Evolutionary conservation across 176 grass and related monocot species (phyloP), one percentile per base, ranked within the genome.

Genomic region (Triticum dicoccoides): DNA sequence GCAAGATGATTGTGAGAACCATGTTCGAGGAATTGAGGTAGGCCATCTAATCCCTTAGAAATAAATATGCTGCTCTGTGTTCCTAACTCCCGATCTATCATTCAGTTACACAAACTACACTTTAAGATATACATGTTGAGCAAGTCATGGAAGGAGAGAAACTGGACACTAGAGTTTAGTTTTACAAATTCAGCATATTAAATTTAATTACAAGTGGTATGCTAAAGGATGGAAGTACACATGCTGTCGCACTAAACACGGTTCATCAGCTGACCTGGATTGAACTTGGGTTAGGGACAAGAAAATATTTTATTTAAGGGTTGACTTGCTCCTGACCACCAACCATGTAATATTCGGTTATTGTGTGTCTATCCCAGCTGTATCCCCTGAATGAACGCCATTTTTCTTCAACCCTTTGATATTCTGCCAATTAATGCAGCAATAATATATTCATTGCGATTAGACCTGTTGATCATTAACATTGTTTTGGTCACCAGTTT

Each of bases 21-120:
- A 33, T 89, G 90, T 89, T 59, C 87, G 65, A 79, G 97, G 94
- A 88, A 91, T 93, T 81, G 97, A 99, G 94, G 97, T 99, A 91
- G 37, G 38, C 18, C 33, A 72, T 15, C 49, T n/a, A 83, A 65
- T 80, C 49, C 18, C 49, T 18, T 25, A 41, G 12, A 81, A 64
- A 27, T 38, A 51, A 77, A 77, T 54, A 87, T 76, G 69, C 59
- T 84, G 11, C 4, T 21, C 42, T 79, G 41, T 30, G 73, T 49
- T 45, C 44, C 45, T 52, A 32, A 59, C 18, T 21, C 56, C 56
- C 7, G 56, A 59, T 63, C 4, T 39, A 52, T 20, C 20, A 86
- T 64, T 72, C n/a, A 38, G 11, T 82, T 62, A 47, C 78, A 78
- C 35, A 51, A 54, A 39, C 64, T 67, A 38, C 41, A 63, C 21